Percentiles rank a stretch among this genome's conserved stretches.
Conservation (phyloP, 1,284 basidiomycete genomes). For the Ustilago cynodontis region DNA sequence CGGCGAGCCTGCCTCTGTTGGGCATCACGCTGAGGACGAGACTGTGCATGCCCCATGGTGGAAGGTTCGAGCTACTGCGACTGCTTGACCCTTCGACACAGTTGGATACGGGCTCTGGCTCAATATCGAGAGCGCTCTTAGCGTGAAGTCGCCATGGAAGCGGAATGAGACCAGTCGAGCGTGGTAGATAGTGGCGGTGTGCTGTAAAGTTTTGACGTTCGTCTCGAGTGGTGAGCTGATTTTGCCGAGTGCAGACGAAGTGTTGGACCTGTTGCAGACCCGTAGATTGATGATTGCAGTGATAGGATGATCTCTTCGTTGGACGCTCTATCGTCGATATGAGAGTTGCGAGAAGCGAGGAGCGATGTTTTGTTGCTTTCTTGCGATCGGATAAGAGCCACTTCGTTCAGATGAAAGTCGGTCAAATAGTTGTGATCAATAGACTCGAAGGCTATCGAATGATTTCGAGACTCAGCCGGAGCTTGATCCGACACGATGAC, state of each 20-base stretch:
- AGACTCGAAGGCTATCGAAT: not conserved
- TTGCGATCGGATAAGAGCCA: too few relatives aligned
- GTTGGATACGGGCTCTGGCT: constrained; percentile 2
- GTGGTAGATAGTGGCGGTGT: too few relatives aligned
- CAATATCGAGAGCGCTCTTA: not conserved
- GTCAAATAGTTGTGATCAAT: not conserved
- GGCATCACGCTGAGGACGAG: constrained; percentile 22
- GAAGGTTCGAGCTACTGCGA: not conserved
- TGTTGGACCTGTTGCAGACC: too few relatives aligned
- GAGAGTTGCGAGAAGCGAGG: too few relatives aligned
- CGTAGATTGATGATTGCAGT: too few relatives aligned
- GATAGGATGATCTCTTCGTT: too few relatives aligned
- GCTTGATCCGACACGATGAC: constrained; percentile 3
- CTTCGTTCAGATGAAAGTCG: too few relatives aligned
- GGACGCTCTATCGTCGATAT: too few relatives aligned
- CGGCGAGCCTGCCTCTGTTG: constrained; percentile 5
- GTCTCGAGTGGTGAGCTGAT: too few relatives aligned
- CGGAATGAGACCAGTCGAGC: not conserved
- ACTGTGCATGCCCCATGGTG: constrained; percentile 42
- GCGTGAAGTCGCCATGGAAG: constrained; percentile 9
- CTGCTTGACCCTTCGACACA: not conserved
- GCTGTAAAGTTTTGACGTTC: too few relatives aligned
- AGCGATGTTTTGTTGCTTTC: too few relatives aligned
- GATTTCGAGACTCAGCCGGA: constrained; percentile 1
- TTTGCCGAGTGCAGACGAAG: too few relatives aligned